These are phyloP conservation scores for Fusarium armeniacum DNA, from an alignment of 2,329 filamentous ascomycete genomes.

Conservation along the genomic window DNA sequence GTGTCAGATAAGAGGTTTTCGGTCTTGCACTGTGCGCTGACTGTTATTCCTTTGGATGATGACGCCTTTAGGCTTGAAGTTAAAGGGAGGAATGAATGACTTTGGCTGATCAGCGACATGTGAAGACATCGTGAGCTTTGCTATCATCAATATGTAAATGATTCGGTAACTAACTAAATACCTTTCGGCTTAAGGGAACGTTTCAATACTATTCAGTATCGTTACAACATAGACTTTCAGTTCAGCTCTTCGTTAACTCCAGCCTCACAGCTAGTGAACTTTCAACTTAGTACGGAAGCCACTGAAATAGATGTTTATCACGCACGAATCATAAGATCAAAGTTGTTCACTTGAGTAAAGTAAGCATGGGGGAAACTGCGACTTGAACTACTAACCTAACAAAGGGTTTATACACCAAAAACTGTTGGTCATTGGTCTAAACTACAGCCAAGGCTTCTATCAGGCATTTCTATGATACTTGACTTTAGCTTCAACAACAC, in stretches of 20 bases:
- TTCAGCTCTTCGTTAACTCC: conserved; percentile 1
- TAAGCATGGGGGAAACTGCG: background rate
- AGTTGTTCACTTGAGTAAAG: background rate
- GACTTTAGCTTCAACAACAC: background rate
- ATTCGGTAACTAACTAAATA: background rate
- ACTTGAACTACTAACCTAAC: background rate
- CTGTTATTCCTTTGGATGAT: conserved; percentile 25
- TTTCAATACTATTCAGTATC: no score
- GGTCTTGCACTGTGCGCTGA: conserved; percentile 37
- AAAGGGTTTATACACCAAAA: background rate
- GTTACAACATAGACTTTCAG: background rate
- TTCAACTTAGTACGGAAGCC: conserved; percentile 18
- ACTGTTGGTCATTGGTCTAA: background rate
- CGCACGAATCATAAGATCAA: conserved; percentile 2
- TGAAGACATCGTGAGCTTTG: background rate
- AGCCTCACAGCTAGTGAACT: conserved; percentile 3
- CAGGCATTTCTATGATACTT: conserved; percentile 27
- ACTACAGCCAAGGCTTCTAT: background rate
- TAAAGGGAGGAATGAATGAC: conserved; percentile 40
- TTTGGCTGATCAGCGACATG: conserved; percentile 15
- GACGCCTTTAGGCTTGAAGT: conserved; percentile 19
- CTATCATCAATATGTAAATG: background rate
- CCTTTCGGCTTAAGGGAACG: background rate
- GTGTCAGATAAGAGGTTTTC: conserved; percentile 41
- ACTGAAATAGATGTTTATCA: conserved; percentile 22